Evolutionary conservation across 2,329 filamentous ascomycete species (phyloP).

Genomic region (Neofusicoccum parvum): DNA sequence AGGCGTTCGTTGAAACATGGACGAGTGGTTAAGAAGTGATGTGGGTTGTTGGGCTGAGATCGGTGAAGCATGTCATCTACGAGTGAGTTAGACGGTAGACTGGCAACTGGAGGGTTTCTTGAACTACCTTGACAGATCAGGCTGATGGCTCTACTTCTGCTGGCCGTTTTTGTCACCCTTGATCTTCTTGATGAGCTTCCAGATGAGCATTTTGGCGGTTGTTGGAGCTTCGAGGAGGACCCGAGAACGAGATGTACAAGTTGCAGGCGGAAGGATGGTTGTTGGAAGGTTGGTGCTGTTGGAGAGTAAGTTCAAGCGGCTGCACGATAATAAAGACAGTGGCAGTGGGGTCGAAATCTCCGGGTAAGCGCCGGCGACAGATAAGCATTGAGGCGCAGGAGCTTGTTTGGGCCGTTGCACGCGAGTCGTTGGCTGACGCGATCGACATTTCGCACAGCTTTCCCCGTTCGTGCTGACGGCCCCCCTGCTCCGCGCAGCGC

Average conservation of each 20-base stretch:
- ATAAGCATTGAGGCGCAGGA: background rate
- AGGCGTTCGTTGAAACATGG: too few species aligned
- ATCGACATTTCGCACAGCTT: slow-evolving; percentile 6
- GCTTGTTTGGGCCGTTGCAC: background rate
- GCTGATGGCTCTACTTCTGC: background rate
- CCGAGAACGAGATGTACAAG: too few species aligned
- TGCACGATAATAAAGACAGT: background rate
- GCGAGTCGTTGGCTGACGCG: background rate
- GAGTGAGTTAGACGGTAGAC: too few species aligned
- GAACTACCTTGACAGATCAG: too few species aligned
- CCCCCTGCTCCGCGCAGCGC: background rate
- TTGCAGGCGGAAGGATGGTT: too few species aligned
- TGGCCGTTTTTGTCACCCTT: slow-evolving; percentile 10
- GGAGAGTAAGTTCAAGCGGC: too few species aligned
- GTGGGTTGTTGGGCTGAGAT: too few species aligned
- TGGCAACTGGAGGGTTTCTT: too few species aligned
- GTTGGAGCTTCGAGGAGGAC: background rate
- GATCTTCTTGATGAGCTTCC: slow-evolving; percentile 11
- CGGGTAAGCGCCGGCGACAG: background rate
- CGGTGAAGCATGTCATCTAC: too few species aligned
- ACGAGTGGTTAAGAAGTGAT: too few species aligned
- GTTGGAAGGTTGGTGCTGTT: background rate
- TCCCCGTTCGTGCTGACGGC: background rate
- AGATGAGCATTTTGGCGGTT: slow-evolving; percentile 5
- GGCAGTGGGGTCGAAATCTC: background rate